phyloP scores from a whole-genome alignment of 1,284 basidiomycete species.

The Gymnopus androsaceus region DNA sequence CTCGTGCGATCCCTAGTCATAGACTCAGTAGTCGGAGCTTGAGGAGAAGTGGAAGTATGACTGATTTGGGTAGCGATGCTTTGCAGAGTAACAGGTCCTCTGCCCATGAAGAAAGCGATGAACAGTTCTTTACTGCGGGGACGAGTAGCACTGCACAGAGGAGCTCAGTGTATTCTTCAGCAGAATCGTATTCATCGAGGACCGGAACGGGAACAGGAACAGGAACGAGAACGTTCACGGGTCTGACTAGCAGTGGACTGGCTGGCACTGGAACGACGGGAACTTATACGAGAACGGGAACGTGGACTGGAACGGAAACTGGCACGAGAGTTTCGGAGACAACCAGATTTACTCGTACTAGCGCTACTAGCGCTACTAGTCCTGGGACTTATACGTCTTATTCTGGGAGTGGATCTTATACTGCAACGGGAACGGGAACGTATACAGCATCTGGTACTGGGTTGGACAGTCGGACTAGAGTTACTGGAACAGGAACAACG shows the following conservation, averaged over 20 bases:
- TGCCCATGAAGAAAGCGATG: slow-evolving; percentile 36
- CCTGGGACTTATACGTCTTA: slow-evolving; percentile 7
- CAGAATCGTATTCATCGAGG: slow-evolving; percentile 11
- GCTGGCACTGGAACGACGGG: slow-evolving; percentile 19
- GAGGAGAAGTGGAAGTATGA: slow-evolving; percentile 72
- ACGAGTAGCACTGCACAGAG: slow-evolving; percentile 13
- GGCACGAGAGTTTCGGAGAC: slow-evolving; percentile 11
- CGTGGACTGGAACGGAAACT: neutral
- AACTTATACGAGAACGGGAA: slow-evolving; percentile 26
- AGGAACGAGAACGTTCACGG: slow-evolving; percentile 16
- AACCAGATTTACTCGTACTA: slow-evolving; percentile 5
- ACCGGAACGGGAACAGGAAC: slow-evolving; percentile 13
- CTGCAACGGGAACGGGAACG: slow-evolving; percentile 17
- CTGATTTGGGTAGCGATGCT: slow-evolving; percentile 67
- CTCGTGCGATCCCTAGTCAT: slow-evolving; percentile 61
- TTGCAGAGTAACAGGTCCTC: slow-evolving; percentile 39
- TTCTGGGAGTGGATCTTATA: slow-evolving; percentile 8
- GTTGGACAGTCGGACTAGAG: slow-evolving; percentile 26
- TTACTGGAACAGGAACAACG: slow-evolving; percentile 36
- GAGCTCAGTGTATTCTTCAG: slow-evolving; percentile 13
- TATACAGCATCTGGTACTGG: slow-evolving; percentile 27
- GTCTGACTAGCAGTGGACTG: slow-evolving; percentile 29
- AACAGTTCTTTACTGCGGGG: slow-evolving; percentile 58
- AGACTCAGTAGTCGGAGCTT: slow-evolving; percentile 36
- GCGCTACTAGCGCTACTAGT: neutral